Conservation (phyloP, 306 rosid species). For the Canavalia gladiata region DNA sequence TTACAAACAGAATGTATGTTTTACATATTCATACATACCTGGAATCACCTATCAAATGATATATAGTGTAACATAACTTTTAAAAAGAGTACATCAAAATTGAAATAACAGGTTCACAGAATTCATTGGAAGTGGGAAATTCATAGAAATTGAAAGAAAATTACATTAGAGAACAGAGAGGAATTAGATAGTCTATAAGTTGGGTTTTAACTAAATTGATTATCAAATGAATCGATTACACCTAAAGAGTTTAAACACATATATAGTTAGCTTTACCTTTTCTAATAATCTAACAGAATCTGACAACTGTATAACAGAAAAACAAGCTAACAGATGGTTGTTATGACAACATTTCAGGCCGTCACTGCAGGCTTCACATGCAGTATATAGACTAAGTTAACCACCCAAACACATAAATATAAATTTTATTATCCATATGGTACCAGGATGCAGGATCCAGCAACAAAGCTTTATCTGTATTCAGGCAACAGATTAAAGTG, state of each 20-base stretch:
- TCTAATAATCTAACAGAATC: neutral
- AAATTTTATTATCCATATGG: constrained; percentile 3
- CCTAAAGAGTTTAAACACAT: neutral
- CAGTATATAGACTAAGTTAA: neutral
- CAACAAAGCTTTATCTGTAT: constrained; percentile 10
- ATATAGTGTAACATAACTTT: neutral
- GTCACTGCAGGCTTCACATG: neutral
- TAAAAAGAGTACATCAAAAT: neutral
- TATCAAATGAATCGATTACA: neutral
- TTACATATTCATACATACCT: neutral
- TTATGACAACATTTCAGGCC: neutral
- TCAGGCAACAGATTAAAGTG: constrained; percentile 23
- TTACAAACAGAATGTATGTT: constrained; percentile 23
- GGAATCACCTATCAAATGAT: neutral
- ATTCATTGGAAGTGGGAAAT: neutral
- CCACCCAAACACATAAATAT: neutral
- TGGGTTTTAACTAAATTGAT: neutral
- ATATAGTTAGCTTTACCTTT: neutral
- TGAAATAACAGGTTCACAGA: no score
- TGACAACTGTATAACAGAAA: neutral
- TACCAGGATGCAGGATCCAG: constrained; percentile 11
- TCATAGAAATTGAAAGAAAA: neutral
- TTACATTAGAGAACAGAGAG: neutral
- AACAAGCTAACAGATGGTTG: neutral
- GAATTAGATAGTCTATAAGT: neutral